phyloP scores from a whole-genome alignment of 345 rosid species.

The Salix koriyanagi region DNA sequence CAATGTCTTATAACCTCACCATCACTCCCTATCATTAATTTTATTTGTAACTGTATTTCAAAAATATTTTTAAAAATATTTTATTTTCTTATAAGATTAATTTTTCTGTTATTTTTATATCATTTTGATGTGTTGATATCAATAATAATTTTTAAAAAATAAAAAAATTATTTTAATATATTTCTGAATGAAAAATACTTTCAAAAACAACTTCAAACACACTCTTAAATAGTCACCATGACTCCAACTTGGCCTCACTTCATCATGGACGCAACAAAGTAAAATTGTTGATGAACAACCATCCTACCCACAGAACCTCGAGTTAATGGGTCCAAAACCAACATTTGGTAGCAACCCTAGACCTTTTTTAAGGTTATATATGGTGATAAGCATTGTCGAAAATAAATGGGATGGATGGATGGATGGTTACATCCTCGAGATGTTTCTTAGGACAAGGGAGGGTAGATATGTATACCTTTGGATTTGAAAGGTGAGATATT shows the following conservation, averaged over 20 bases:
- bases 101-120: no score
- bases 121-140: no score
- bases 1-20: slow-evolving; percentile 15
- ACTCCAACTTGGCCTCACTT: slow-evolving; percentile 3
- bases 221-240: not conserved
- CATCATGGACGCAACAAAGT: slow-evolving; percentile 8
- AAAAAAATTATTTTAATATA: no score
- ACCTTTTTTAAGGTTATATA: slow-evolving; percentile 2
- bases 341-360: not conserved
- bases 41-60: no score
- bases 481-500: slow-evolving; percentile 8
- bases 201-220: no score
- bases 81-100: no score
- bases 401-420: not conserved
- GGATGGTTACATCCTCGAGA: not conserved
- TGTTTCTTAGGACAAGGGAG: not conserved
- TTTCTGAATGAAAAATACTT: no score
- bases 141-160: no score
- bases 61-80: no score
- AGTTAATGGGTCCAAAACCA: not conserved
- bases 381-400: slow-evolving; percentile 15
- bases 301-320: not conserved
- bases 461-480: slow-evolving; percentile 2
- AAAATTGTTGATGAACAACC: no score
- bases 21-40: not conserved